Conservation (phyloP, 2,329 filamentous ascomycete genomes). For the Cylindrodendrum hubeiense region DNA sequence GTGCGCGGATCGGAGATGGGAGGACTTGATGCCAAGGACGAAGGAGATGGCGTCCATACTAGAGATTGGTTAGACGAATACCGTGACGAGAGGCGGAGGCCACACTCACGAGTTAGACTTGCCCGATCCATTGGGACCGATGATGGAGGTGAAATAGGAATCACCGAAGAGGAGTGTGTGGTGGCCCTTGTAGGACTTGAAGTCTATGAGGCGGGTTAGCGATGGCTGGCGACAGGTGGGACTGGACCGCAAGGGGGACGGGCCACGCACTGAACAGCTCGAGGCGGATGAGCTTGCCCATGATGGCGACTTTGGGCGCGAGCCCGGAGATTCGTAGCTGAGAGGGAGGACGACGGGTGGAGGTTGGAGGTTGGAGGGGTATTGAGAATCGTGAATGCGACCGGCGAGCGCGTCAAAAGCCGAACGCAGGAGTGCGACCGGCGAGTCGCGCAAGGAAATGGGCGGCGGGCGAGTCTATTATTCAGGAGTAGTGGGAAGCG, state of each 20-base stretch:
- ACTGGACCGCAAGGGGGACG: slow-evolving; percentile 1
- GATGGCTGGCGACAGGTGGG: slow-evolving; percentile 7
- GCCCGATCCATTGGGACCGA: slow-evolving; percentile 98
- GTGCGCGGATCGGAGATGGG: slow-evolving; percentile 94
- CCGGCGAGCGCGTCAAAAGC: slow-evolving; percentile 39
- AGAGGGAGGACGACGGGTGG: slow-evolving; percentile 18
- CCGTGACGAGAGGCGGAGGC: neutral
- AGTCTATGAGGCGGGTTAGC: slow-evolving; percentile 66
- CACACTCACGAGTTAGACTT: slow-evolving; percentile 92
- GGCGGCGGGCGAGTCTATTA: slow-evolving; percentile 8
- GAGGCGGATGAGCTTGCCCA: slow-evolving; percentile 96
- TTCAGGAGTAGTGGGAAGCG: slow-evolving; percentile 20
- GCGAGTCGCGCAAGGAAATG: slow-evolving; percentile 32
- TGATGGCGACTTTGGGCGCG: slow-evolving; percentile 60
- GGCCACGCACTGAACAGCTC: slow-evolving; percentile 86
- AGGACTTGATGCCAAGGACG: slow-evolving; percentile 97
- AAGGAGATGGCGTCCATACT: slow-evolving; percentile 99
- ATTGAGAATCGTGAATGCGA: slow-evolving; percentile 38
- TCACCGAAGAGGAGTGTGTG: slow-evolving; percentile 95
- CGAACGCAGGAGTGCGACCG: slow-evolving; percentile 33
- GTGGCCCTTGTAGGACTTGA: slow-evolving; percentile 99
- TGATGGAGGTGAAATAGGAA: slow-evolving; percentile 99
- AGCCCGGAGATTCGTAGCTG: slow-evolving; percentile 26
- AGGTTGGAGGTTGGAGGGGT: slow-evolving; percentile 30
- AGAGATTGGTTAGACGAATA: slow-evolving; percentile 28